These are phyloP conservation scores for Buddleja alternifolia DNA, from an alignment of 257 asterid species.

Conservation along the genomic window DNA sequence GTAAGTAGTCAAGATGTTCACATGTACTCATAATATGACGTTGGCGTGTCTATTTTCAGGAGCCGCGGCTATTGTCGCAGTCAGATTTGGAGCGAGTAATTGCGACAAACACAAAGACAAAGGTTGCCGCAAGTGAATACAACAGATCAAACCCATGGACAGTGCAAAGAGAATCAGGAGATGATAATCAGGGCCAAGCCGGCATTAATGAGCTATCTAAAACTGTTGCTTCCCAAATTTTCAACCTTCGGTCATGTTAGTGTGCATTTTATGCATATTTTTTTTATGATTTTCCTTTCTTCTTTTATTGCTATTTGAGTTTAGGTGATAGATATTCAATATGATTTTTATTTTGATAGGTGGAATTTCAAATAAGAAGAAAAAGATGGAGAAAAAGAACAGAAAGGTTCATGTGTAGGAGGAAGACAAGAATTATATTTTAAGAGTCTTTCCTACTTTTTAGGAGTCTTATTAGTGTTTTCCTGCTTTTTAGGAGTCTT, in stretches of 20 bases:
- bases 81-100: slow-evolving; percentile 67
- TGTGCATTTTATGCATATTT: too few relatives aligned
- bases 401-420: too few relatives aligned
- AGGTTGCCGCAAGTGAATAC: slow-evolving; percentile 74
- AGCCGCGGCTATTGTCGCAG: slow-evolving; percentile 67
- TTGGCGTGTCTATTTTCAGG: slow-evolving; percentile 40
- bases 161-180: slow-evolving; percentile 36
- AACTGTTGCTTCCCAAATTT: slow-evolving; percentile 46
- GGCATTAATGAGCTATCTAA: slow-evolving; percentile 58
- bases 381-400: too few relatives aligned
- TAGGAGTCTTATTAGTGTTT: too few relatives aligned
- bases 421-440: too few relatives aligned
- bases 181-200: slow-evolving; percentile 63
- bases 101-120: slow-evolving; percentile 60
- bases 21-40: not conserved
- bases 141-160: slow-evolving; percentile 51
- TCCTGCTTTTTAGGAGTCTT: too few relatives aligned
- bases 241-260: slow-evolving; percentile 49
- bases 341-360: too few relatives aligned
- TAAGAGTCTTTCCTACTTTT: too few relatives aligned
- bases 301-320: too few relatives aligned
- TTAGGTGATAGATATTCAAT: too few relatives aligned
- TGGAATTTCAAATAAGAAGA: too few relatives aligned
- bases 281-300: too few relatives aligned
- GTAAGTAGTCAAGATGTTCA: not conserved